A percentile compares a stretch with the other conserved stretches of the same genome.
These are phyloP conservation scores for Laguncularia racemosa DNA, from an alignment of 345 rosid genomes.

Conservation along the genomic window DNA sequence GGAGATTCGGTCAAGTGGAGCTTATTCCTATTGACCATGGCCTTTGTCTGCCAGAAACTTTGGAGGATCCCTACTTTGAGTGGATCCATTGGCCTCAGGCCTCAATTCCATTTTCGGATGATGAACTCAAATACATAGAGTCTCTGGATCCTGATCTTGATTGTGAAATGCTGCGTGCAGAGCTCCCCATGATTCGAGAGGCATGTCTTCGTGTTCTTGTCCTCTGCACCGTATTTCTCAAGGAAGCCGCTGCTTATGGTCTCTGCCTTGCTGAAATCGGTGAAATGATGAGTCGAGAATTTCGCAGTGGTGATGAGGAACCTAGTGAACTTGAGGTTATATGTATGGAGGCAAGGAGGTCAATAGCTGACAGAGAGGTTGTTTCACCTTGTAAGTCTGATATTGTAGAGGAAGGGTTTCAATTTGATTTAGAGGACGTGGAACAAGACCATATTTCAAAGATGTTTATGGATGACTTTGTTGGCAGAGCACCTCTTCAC, in stretches of 20 bases:
- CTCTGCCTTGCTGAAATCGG: conserved; percentile 93
- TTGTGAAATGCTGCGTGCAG: conserved; percentile 67
- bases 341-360: conserved; percentile 80
- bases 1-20: conserved; percentile 75
- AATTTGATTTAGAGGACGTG: conserved; percentile 61
- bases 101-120: conserved; percentile 94
- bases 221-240: conserved; percentile 80
- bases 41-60: conserved; percentile 87
- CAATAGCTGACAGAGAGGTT: conserved; percentile 50
- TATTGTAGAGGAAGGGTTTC: conserved; percentile 61
- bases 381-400: conserved; percentile 56
- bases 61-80: conserved; percentile 99
- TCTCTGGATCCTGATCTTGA: conserved; percentile 59
- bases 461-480: conserved; percentile 41
- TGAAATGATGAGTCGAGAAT: conserved; percentile 98
- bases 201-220: conserved; percentile 78
- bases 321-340: conserved; percentile 95
- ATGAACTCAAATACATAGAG: conserved; percentile 77
- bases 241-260: conserved; percentile 78
- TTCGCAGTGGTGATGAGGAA: conserved; percentile 77
- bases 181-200: conserved; percentile 94
- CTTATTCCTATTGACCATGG: conserved; percentile 98
- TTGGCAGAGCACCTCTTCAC: conserved; percentile 30
- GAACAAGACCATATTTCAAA: conserved; percentile 31
- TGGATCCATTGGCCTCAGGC: conserved; percentile 99